Base-by-base conservation (phyloP, 2,329 filamentous ascomycete species). In the Ascomycota sp. region DNA sequence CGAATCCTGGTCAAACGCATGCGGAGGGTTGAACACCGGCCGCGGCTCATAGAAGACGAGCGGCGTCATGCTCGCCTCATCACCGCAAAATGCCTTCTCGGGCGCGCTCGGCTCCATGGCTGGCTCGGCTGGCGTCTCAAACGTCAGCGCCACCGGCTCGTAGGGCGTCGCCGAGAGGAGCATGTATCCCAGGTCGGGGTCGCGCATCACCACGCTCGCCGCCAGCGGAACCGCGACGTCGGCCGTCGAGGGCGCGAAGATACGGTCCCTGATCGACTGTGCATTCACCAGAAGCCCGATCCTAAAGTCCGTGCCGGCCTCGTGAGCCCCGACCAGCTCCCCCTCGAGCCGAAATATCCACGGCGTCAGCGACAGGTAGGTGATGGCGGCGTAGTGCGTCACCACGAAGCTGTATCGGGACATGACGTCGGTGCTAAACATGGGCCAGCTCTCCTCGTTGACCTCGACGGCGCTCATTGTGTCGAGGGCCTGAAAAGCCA, bases 311-410 rank as follows among this genome's bases (percentile, higher is more conserved):
- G 63, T 62, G 4, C 70, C 69, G 3, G 63, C 60, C 34, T 67
- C 60, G 1, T 63, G 61, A 32, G 65, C 61, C 8, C 57, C 61
- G 31, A 57, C 55, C 11, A 75, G 52, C 48, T 75, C 70, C 29
- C 61, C 59, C 44, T 75, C 70, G 0, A 75, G 55, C 2, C 69
- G 60, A 46, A 70, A 74, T 4, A 74, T 62, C 70, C 70, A 75
- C 2, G 68, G 59, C 2, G 63, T 52, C 22, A 75, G 53, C 2
- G 69, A 74, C 9, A 75, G 49, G 33, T 61, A 65, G 1, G 63
- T 70, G 38, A 75, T 65, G 33, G 64, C 67, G 5, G 61, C 63
- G 24, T 68, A 59, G 36, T 73, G 63, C 0, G 69, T 75, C 31
- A 75, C 54, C 36, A 64, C 75, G 39, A 75, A 70, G 10, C 57